Evolutionary conservation across 192 early-diverging fungal species (phyloP).

Genomic region (Lobosporangium transversale): DNA sequence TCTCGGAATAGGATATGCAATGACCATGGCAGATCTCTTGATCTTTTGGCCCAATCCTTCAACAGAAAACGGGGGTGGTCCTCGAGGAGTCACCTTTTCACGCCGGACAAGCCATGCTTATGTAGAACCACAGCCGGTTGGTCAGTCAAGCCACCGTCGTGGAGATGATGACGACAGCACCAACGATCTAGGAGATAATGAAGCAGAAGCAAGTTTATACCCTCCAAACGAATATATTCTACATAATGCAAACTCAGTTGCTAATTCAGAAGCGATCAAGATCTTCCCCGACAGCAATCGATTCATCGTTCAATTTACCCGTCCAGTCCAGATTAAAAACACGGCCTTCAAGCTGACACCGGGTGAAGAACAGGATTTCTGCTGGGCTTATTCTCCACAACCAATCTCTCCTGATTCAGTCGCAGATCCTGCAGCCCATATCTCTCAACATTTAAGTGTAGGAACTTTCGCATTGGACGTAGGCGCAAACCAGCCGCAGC

Average conservation of each 20-base stretch:
- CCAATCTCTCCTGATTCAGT: constrained; percentile 37
- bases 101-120: constrained; percentile 44
- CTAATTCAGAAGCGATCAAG: neutral
- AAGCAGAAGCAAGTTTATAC: constrained; percentile 14
- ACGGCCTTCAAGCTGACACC: constrained; percentile 34
- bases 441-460: constrained; percentile 27
- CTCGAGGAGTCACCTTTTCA: constrained; percentile 35
- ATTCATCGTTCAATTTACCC: constrained; percentile 49
- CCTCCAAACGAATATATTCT: constrained; percentile 31
- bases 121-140: constrained; percentile 29
- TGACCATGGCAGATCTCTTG: constrained; percentile 44
- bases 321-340: constrained; percentile 29
- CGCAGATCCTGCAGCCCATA: constrained; percentile 32
- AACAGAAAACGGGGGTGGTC: constrained; percentile 4
- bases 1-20: constrained; percentile 45
- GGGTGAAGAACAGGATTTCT: constrained; percentile 42
- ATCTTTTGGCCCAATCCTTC: constrained; percentile 37
- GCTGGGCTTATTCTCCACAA: constrained; percentile 47
- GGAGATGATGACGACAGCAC: too few species aligned
- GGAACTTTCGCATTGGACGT: constrained; percentile 51
- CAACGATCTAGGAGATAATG: constrained; percentile 1
- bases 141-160: neutral
- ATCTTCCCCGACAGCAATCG: constrained; percentile 14
- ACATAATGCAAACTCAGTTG: constrained; percentile 11
- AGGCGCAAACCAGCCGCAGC: constrained; percentile 29